Evolutionary conservation across 352 stramenopile species (phyloP).

Genomic region (Pythium periplocum): DNA sequence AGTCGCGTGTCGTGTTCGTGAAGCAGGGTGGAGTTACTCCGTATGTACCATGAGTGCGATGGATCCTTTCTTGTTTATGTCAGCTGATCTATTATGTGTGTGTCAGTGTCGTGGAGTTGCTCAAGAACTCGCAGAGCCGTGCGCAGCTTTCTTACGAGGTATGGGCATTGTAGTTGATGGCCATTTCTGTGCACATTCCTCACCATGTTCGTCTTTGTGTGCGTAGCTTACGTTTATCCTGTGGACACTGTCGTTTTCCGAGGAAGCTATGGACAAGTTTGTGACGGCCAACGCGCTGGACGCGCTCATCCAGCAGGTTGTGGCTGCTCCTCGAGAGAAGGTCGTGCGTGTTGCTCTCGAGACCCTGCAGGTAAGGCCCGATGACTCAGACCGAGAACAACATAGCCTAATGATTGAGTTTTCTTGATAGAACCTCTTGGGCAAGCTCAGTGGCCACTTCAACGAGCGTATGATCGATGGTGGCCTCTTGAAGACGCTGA

Average conservation of each 20-base stretch:
- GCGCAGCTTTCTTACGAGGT: constrained; percentile 95
- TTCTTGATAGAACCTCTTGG: constrained; percentile 55
- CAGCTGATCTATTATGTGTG: too few species aligned
- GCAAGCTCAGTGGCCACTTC: constrained; percentile 77
- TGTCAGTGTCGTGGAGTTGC: constrained; percentile 55
- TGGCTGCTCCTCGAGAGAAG: constrained; percentile 95
- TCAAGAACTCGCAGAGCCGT: constrained; percentile 73
- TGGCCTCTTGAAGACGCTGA: constrained; percentile 93
- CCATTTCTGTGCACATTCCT: too few species aligned
- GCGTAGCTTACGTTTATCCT: constrained; percentile 93
- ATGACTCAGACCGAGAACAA: background rate
- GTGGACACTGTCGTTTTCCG: constrained; percentile 94
- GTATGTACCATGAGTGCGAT: constrained; percentile 31
- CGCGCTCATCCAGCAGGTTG: constrained; percentile 74
- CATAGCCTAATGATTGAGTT: too few species aligned
- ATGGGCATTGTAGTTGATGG: background rate
- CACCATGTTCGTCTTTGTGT: background rate
- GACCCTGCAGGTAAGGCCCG: constrained; percentile 68
- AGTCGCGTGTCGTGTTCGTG: constrained; percentile 88
- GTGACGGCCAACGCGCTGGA: constrained; percentile 56
- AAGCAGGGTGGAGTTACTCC: constrained; percentile 87
- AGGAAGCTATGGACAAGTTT: constrained; percentile 81
- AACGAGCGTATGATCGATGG: constrained; percentile 96
- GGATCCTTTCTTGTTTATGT: too few species aligned
- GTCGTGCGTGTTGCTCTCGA: constrained; percentile 94